Evolutionary conservation across 192 early-diverging fungal species (phyloP), one percentile per base, ranked within the genome.

Genomic region (Mortierella hygrophila): DNA sequence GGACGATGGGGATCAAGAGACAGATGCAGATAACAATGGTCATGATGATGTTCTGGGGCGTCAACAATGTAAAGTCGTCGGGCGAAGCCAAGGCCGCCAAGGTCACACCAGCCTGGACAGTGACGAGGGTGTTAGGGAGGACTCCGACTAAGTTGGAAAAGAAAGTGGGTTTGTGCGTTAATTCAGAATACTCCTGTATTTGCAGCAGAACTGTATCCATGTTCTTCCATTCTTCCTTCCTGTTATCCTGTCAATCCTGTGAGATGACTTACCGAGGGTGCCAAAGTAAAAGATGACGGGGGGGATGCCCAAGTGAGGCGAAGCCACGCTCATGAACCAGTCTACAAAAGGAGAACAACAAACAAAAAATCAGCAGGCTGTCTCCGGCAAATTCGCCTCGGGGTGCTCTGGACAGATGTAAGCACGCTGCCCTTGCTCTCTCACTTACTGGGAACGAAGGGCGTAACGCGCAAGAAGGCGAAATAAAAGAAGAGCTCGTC

Each of bases 251-350:
- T 32, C 23, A 32, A 13, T 23, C 11, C 42, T 16, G 18, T 54
- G 41, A 47, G 46, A 44, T 29, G 70, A 46, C 75, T 75, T 85
- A 85, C 83, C 20, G 23, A 85, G 49, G 74, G 83, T 85, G 13
- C 83, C 83, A 42, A 85, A 89, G 73, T 72, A 89, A 54, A 89
- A 89, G 54, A 80, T 74, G 29, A 26, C 6, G 13, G 70, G 32
- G 6, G 74, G 71, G 52, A 89, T 84, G 37, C 74, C 82, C 78
- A 89, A 76, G 82, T 89, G 89, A 69, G 85, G 84, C 35, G 89
- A 89, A 52, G 89, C 82, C 63, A 89, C 70, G 73, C 88, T 89
- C 70, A 89, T 87, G 69, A 89, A 88, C 89, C 89, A 89, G 79
- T 89, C 87, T 79, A 83, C 9, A 65, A 32, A 63, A 32, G 60